Evolutionary conservation across 306 rosid species (phyloP), one percentile per base, ranked within the genome.

Genomic region (Echinosophora koreensis): DNA sequence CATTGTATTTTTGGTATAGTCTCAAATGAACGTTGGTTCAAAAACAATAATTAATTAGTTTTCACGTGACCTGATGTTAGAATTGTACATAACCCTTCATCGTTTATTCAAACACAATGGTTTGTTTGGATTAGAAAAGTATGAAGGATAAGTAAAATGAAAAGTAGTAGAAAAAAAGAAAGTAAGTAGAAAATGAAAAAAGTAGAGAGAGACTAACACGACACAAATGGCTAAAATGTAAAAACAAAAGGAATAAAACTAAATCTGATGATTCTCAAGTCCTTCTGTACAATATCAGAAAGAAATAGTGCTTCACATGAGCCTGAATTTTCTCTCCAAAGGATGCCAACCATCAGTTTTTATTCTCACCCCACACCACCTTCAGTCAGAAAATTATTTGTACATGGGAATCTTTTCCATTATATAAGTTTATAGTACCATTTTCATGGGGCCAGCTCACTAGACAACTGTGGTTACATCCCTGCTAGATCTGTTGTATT

Each of bases 401-500:
- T 35, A 56, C 27, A 38, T 2, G 14, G 32, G 39, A 30, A 49
- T 70, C 32, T 10, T 6, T 27, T 34, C 0, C 74, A 22, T 22
- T 22, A 22, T 22, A 22, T 22, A 64, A 64, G 22, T 7, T 69
- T n/a, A 22, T 42, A 16, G 15, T 17, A 37, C 12, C 4, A n/a
- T 68, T 41, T 52, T 15, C 15, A 16, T 0, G 65, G 13, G 18
- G 41, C 13, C 11, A 66, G 15, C 58, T 85, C 69, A 88, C 5
- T 89, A 74, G 55, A 86, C 85, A 67, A 86, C 32, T 30, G 78
- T 46, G 60, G 89, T 16, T 16, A 92, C 58, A 81, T 92, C 97
- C 71, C 67, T 84, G 89, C 61, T 88, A 41, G 98, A 89, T 80
- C 98, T 88, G 80, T 92, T 95, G 92, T 95, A 95, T 61, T 90